phyloP scores from a whole-genome alignment of 108 stramenopile species.

The Epithemia pelagica region DNA sequence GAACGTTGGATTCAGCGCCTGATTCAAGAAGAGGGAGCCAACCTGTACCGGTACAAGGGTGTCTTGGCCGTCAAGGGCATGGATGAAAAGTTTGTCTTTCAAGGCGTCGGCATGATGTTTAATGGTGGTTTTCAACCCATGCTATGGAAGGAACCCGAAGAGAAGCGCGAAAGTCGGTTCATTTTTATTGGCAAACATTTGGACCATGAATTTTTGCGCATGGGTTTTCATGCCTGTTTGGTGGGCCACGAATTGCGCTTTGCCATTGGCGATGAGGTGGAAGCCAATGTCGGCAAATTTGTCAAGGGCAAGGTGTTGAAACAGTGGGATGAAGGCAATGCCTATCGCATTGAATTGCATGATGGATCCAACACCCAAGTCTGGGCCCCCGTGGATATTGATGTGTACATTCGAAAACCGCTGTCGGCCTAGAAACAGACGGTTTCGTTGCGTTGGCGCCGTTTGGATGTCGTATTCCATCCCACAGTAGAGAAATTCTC shows the following conservation, averaged over 20 bases:
- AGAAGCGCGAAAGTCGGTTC: slow-evolving; percentile 59
- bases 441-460: no score
- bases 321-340: slow-evolving; percentile 82
- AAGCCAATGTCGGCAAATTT: slow-evolving; percentile 56
- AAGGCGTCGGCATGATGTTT: slow-evolving; percentile 92
- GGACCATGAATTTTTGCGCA: slow-evolving; percentile 42
- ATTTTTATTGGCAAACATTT: slow-evolving; percentile 91
- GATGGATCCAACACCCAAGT: slow-evolving; percentile 46
- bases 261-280: slow-evolving; percentile 44
- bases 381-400: slow-evolving; percentile 76
- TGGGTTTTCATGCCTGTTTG: slow-evolving; percentile 63
- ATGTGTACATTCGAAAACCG: slow-evolving; percentile 67
- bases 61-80: slow-evolving; percentile 80
- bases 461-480: no score
- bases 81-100: slow-evolving; percentile 87
- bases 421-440: no score
- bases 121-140: slow-evolving; percentile 37
- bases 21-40: slow-evolving; percentile 72
- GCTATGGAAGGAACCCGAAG: slow-evolving; percentile 39
- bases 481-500: no score
- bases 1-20: slow-evolving; percentile 60
- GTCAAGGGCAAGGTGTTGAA: slow-evolving; percentile 40
- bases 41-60: slow-evolving; percentile 92
- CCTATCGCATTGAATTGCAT: slow-evolving; percentile 62
- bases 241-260: slow-evolving; percentile 51